Evolutionary conservation across 257 asterid species (phyloP), one percentile per base, ranked within the genome.

Genomic region (Petunia axillaris): DNA sequence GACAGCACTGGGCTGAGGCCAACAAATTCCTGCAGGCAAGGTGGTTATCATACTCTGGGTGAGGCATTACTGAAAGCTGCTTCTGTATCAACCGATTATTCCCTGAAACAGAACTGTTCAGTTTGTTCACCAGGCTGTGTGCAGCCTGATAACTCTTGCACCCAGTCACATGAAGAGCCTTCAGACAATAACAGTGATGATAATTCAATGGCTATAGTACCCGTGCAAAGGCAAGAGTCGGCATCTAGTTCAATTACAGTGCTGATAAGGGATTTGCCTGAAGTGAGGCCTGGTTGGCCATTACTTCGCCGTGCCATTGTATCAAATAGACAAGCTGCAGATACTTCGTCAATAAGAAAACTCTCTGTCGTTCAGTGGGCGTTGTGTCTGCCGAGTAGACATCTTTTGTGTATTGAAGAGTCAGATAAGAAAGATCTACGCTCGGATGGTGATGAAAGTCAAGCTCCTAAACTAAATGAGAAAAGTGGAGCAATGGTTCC

Each of bases 281-380:
- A 92, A 80, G 76, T 80, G 58, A 90, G 87, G 81, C 97, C 97
- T n/a, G 99, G 99, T 63, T 95, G 98, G 99, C 98, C 99, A 0
- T 92, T 95, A 79, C 99, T 95, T 67, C 89, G 90, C 82, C 91
- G 87, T 55, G 86, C 92, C 55, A 73, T 89, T n/a, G 55, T 85
- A 10, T 75, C 90, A 35, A 89, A 86, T 78, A 78, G 76, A 67
- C 85, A 66, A 15, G 54, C 85, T 15, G 58, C 86, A 4, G 66
- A 79, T 67, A 84, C 75, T 81, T 82, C 87, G 25, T 78, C 85
- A 6, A 81, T 78, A 80, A 82, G 89, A 76, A 87, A 89, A 73
- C 84, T 91, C 36, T 93, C 99, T 4, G 98, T 93, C 66, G 97
- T 93, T 59, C 93, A 93, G 81, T 93, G 98, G 99, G 98, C 93